These are phyloP conservation scores for Dipteronia dyeriana DNA, from an alignment of 345 rosid species.

Conservation along the genomic window DNA sequence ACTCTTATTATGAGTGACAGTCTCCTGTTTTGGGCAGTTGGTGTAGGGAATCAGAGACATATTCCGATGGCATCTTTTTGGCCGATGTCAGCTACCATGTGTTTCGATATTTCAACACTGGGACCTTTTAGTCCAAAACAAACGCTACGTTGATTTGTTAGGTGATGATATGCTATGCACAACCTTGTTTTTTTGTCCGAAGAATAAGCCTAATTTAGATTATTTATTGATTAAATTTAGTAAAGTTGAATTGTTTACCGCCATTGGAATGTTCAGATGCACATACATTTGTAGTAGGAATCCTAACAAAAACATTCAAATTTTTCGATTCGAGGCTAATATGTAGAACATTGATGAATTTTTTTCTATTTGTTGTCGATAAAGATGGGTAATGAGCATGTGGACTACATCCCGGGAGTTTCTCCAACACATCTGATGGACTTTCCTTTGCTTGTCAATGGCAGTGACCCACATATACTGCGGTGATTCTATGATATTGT, in stretches of 20 bases:
- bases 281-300: no score
- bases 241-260: no score
- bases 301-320: no score
- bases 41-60: constrained; percentile 24
- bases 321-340: no score
- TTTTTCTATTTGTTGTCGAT: neutral
- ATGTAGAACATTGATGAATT: neutral
- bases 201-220: no score
- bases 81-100: constrained; percentile 17
- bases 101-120: constrained; percentile 25
- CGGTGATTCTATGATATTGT: constrained; percentile 26
- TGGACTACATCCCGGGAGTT: constrained; percentile 39
- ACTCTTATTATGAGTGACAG: constrained; percentile 15
- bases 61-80: constrained; percentile 31
- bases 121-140: constrained; percentile 14
- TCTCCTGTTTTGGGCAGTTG: constrained; percentile 12
- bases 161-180: neutral
- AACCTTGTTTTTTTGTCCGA: no score
- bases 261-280: no score
- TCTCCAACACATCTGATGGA: constrained; percentile 32
- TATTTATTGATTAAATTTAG: no score
- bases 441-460: constrained; percentile 19
- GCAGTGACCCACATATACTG: neutral
- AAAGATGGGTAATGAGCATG: constrained; percentile 31
- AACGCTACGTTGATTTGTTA: constrained; percentile 17